These are phyloP conservation scores for Boletus rufocinnamomeus DNA, from an alignment of 768 basidiomycete species.

Conservation along the genomic window DNA sequence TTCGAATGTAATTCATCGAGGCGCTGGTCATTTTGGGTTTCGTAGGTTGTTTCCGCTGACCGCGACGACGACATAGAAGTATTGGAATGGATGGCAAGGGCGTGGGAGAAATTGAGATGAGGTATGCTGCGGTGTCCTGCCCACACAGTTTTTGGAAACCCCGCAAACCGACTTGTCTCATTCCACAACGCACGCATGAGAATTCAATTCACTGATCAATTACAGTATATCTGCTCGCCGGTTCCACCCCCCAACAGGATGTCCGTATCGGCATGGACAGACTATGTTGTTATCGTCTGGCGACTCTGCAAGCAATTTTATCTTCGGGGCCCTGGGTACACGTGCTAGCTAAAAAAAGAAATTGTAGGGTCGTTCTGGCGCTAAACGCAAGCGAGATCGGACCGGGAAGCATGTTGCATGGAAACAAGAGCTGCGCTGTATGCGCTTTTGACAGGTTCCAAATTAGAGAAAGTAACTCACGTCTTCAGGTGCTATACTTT, in stretches of 20 bases:
- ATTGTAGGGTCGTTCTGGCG: no score
- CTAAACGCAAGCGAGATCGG: no score
- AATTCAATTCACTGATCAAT: not conserved
- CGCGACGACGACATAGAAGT: slow-evolving; percentile 39
- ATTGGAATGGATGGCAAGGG: not conserved
- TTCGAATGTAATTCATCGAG: slow-evolving; percentile 86
- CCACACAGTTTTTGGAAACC: no score
- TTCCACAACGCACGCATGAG: no score
- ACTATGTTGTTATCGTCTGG: not conserved
- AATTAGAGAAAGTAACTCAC: not conserved
- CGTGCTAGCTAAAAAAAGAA: no score
- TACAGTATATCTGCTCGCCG: not conserved
- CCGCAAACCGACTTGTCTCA: no score
- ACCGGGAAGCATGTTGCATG: no score
- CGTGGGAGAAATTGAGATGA: slow-evolving; percentile 24
- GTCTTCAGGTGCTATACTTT: not conserved
- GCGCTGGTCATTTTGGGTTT: slow-evolving; percentile 81
- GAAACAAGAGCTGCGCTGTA: no score
- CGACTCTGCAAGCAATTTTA: not conserved
- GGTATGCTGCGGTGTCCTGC: no score
- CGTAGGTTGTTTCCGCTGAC: slow-evolving; percentile 71
- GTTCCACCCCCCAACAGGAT: not conserved
- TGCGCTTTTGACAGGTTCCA: not conserved
- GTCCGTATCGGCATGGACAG: not conserved
- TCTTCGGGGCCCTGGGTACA: no score